Evolutionary conservation across 78 protist species (phyloP), one percentile per base, ranked within the genome.

Genomic region (Cavenderia fasciculata): DNA sequence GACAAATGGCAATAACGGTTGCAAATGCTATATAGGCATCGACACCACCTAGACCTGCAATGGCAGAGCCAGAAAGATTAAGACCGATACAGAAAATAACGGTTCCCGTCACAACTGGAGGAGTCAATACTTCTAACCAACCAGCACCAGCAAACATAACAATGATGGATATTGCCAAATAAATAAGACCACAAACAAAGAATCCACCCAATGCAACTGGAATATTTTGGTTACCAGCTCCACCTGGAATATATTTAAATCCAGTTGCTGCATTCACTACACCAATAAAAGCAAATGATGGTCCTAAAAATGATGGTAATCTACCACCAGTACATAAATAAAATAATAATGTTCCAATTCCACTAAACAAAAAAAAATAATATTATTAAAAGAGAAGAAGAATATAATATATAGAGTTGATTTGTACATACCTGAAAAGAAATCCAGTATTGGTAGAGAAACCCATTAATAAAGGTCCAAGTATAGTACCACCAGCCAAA

Each of bases 401-500:
- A n/a, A n/a, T n/a, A n/a, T n/a, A n/a, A n/a, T n/a, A n/a, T n/a
- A n/a, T n/a, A n/a, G n/a, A n/a, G n/a, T n/a, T n/a, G n/a, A n/a
- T n/a, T n/a, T n/a, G n/a, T n/a, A n/a, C n/a, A n/a, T n/a, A n/a
- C n/a, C n/a, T n/a, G 46, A 63, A 63, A 3, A 63, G 49, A 43
- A 63, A 46, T 14, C 57, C 75, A 44, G 72, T 63, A 38, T 63
- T 63, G 19, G 41, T 3, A 63, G 18, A 11, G 72, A 63, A 63
- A 4, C 72, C 72, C 72, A 63, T 63, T 12, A 63, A 21, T 16
- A 63, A 3, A 2, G 72, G 72, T 38, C 72, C 2, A 36, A 63
- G 34, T 6, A 63, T 47, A 14, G 49, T 63, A 8, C 51, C 2
- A 63, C 90, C 90, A 69, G 68, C 65, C 90, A 82, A 68, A 33